Conservation (phyloP, 164 flowering plant genomes). For the Santalum album region DNA sequence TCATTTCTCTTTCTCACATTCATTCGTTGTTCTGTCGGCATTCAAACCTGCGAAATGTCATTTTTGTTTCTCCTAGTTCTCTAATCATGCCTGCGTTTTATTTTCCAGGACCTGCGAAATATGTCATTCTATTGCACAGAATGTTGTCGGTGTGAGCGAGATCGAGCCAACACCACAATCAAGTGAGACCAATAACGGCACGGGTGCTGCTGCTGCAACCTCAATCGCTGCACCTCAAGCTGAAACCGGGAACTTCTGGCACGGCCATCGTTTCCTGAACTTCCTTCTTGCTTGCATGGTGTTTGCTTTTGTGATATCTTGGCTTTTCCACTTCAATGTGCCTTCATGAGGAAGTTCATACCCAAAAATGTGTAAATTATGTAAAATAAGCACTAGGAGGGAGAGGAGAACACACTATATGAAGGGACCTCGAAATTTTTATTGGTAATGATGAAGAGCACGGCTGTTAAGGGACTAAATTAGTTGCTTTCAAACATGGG, state of each 20-base stretch:
- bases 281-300: slow-evolving; percentile 86
- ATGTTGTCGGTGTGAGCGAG: slow-evolving; percentile 50
- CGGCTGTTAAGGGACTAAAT: too few relatives aligned
- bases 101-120: slow-evolving; percentile 80
- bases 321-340: slow-evolving; percentile 92
- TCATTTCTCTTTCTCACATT: too few relatives aligned
- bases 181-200: too few relatives aligned
- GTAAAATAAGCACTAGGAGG: too few relatives aligned
- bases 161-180: slow-evolving; percentile 19
- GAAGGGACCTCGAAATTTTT: too few relatives aligned
- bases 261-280: slow-evolving; percentile 76
- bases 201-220: slow-evolving; percentile 11
- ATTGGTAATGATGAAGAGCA: too few relatives aligned
- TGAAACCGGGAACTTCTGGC: slow-evolving; percentile 59
- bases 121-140: slow-evolving; percentile 63
- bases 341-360: slow-evolving; percentile 31
- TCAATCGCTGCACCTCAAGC: slow-evolving; percentile 19
- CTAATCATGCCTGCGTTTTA: not conserved
- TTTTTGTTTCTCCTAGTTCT: too few relatives aligned
- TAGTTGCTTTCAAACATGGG: too few relatives aligned
- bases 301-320: slow-evolving; percentile 85
- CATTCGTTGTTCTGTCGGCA: not conserved
- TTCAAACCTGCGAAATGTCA: too few relatives aligned
- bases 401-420: too few relatives aligned
- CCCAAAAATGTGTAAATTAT: not conserved